phyloP scores from a whole-genome alignment of 495 filamentous ascomycete genomes.

The Staphylotrichum tortipilum region DNA sequence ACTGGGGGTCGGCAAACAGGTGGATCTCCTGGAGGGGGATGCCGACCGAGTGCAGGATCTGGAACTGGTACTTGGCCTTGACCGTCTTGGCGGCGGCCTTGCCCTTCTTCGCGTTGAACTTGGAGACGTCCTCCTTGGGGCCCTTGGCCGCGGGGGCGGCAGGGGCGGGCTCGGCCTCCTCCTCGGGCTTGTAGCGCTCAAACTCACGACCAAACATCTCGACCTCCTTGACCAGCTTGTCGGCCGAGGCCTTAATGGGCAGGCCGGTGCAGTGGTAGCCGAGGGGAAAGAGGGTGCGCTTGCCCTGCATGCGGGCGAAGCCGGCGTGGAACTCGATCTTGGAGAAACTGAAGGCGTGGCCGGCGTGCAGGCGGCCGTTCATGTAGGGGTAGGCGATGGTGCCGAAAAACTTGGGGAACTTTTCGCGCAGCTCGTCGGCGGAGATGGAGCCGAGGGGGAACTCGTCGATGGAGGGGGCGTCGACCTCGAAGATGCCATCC shows the following conservation, averaged over 20 bases:
- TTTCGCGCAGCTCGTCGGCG: conserved; percentile 63
- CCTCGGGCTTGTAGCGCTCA: conserved; percentile 59
- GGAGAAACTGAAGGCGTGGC: conserved; percentile 79
- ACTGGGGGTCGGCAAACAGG: conserved; percentile 72
- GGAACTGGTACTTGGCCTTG: conserved; percentile 60
- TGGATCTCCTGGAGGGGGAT: conserved; percentile 83
- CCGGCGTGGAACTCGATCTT: conserved; percentile 89
- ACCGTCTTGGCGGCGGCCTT: conserved; percentile 87
- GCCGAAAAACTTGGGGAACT: conserved; percentile 81
- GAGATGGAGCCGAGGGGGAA: conserved; percentile 62
- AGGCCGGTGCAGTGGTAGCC: conserved; percentile 97
- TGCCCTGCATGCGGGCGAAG: conserved; percentile 81
- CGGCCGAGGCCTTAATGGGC: conserved; percentile 95
- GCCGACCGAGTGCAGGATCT: conserved; percentile 59
- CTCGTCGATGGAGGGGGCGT: conserved; percentile 71
- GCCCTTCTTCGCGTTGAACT: conserved; percentile 89
- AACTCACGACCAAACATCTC: conserved; percentile 85
- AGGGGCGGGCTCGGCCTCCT: conserved; percentile 27
- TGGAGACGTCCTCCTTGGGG: conserved; percentile 64
- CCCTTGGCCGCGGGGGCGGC: conserved; percentile 21
- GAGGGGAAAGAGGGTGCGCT: conserved; percentile 74
- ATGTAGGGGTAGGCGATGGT: conserved; percentile 93
- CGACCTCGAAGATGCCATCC: conserved; percentile 66
- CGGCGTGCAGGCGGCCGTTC: conserved; percentile 89
- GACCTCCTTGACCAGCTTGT: conserved; percentile 85